Evolutionary conservation across 768 basidiomycete genomes (phyloP), one percentile per base, ranked within the genome.

Genomic region (Candolleomyces aberdarensis): DNA sequence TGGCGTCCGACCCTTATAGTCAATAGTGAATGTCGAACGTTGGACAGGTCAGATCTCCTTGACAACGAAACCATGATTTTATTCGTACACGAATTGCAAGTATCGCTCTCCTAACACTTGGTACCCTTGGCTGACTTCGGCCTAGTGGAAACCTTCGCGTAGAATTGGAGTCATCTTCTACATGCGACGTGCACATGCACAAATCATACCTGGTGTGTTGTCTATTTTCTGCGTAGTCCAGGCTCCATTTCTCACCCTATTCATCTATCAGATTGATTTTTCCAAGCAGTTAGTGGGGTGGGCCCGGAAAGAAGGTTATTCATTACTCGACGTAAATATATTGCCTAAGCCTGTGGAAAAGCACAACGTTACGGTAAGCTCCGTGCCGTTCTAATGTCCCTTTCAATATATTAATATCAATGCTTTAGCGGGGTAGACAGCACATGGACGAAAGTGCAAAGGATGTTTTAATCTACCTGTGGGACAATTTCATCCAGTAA

Each of bases 401-500:
- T 36, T 36, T 36, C 59, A 43, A 66, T 69, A 59, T 17, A 64
- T 64, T 17, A 7, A 22, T 36, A 19, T 3, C 29, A 26, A 17
- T 32, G 14, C 15, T 41, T 1, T 50, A 82, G 81, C 75, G 78
- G 40, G 61, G 50, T 44, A 43, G 71, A 8, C 85, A 78, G 64
- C 63, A 74, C 15, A 65, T 71, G 56, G 80, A 79, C 51, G 78
- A 81, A 48, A 77, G 79, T 46, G 80, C 79, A 8, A 79, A 72
- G 52, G 85, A 90, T 31, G 74, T 96, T 22, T 70, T 96, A 60
- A 80, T 81, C 3, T 96, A 98, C 70, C 72, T 98, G 11, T 99
- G 97, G 97, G 96, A 98, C 72, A 96, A 98, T 68, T 96, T 95
- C 68, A 80, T 98, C 63, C 86, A 91, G 96, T 97, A 66, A 61